A percentile compares a stretch with the other conserved stretches of the same genome.
These are phyloP conservation scores for Acanthamoeba rhysodes DNA, from an alignment of 208 protist species.

Conservation along the genomic window DNA sequence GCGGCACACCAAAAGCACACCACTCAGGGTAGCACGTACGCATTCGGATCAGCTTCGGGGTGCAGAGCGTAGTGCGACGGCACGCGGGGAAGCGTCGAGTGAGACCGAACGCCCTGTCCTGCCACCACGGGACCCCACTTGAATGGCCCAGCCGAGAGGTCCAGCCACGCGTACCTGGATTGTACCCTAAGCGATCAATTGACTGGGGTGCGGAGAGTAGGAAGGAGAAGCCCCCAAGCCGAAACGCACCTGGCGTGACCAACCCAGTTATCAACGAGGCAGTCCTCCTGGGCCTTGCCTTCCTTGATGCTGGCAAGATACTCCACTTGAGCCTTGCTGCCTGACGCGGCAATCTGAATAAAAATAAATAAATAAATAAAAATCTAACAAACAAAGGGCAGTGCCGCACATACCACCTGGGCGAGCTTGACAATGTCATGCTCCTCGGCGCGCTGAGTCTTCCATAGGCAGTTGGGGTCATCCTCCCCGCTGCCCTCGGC, in stretches of 20 bases:
- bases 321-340: neutral
- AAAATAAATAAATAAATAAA: neutral
- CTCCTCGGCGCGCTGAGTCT: constrained; percentile 38
- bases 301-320: constrained; percentile 10
- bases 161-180: neutral
- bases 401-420: neutral
- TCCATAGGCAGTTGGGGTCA: constrained; percentile 43
- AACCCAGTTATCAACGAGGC: constrained; percentile 63
- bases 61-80: constrained; percentile 31
- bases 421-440: constrained; percentile 42
- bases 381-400: neutral
- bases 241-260: constrained; percentile 1
- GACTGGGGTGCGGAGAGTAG: no score
- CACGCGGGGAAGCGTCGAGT: neutral
- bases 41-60: neutral
- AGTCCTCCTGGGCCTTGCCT: constrained; percentile 32
- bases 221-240: no score
- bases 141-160: constrained; percentile 36
- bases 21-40: neutral
- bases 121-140: constrained; percentile 24
- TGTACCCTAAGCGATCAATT: no score
- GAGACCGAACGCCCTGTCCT: constrained; percentile 35
- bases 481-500: neutral
- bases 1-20: neutral
- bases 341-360: neutral